A percentile compares a stretch with the other conserved stretches of the same genome.
These are phyloP conservation scores for Anaeromyces robustus DNA, from an alignment of 192 early-diverging fungal species.

Conservation along the genomic window DNA sequence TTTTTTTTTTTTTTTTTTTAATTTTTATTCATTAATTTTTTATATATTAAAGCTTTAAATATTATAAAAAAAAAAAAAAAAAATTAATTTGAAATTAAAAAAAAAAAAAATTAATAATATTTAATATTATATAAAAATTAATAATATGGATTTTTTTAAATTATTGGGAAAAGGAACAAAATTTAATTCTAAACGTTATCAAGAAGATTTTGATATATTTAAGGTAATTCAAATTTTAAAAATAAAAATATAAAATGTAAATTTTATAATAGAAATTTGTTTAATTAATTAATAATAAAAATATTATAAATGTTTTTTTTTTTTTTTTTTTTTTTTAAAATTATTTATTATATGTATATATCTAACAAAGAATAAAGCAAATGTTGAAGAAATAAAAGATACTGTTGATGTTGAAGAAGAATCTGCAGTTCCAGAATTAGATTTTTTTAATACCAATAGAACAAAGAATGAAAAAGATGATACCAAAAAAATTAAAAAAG, in stretches of 20 bases:
- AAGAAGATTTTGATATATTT: slow-evolving; percentile 66
- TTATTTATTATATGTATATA: slow-evolving; percentile 8
- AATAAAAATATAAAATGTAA: slow-evolving; percentile 9
- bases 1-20: too few species aligned
- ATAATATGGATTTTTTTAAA: slow-evolving; percentile 64
- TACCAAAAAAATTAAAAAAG: background rate
- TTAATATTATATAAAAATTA: too few species aligned
- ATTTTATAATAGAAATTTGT: slow-evolving; percentile 12
- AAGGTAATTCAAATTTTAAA: slow-evolving; percentile 30
- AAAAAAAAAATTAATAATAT: too few species aligned
- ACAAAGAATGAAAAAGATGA: background rate
- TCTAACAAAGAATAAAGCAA: background rate
- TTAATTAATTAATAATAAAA: slow-evolving; percentile 8
- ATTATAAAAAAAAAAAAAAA: too few species aligned
- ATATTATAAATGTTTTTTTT: slow-evolving; percentile 13
- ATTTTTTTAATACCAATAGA: background rate
- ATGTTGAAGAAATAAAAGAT: background rate
- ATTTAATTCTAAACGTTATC: slow-evolving; percentile 72
- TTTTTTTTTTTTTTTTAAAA: slow-evolving; percentile 4
- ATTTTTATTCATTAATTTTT: too few species aligned
- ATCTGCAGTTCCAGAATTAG: background rate
- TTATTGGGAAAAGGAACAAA: slow-evolving; percentile 71
- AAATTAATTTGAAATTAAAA: too few species aligned
- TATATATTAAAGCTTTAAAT: too few species aligned
- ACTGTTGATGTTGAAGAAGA: background rate